Conservation (phyloP, 371 early-diverging fungal genomes). For the Funneliformis caledonium region DNA sequence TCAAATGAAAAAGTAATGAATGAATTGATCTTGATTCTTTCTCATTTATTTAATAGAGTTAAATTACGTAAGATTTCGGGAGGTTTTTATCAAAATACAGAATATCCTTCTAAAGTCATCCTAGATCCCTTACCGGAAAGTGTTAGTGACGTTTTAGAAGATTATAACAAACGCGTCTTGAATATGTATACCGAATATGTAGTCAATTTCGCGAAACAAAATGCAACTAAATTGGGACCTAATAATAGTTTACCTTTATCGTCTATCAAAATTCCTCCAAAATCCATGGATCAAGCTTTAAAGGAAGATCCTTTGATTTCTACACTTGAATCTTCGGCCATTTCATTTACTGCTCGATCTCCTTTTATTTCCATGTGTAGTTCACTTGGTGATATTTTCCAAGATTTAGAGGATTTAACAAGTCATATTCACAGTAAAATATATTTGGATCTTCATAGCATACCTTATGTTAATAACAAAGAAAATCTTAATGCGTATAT, state of each 20-base stretch:
- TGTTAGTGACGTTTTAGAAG: neutral
- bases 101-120: constrained; percentile 6
- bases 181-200: constrained; percentile 17
- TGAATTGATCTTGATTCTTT: neutral
- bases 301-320: neutral
- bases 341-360: constrained; percentile 20
- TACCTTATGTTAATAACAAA: neutral
- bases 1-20: neutral
- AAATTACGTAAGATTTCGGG: neutral
- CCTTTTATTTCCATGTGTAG: constrained; percentile 30
- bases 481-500: constrained; percentile 27
- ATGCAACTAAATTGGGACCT: neutral
- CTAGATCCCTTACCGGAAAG: neutral
- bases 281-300: neutral
- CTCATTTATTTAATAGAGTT: constrained; percentile 26
- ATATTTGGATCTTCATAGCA: constrained; percentile 6
- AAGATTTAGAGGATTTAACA: neutral
- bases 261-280: constrained; percentile 5
- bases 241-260: constrained; percentile 19
- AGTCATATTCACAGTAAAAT: constrained; percentile 19
- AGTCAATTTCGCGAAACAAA: constrained; percentile 1
- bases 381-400: constrained; percentile 3
- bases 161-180: constrained; percentile 25
- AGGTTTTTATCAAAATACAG: neutral
- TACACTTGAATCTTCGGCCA: neutral